Base-by-base conservation (phyloP, 139 green algal genomes). In the Coccomyxa sp. region DNA sequence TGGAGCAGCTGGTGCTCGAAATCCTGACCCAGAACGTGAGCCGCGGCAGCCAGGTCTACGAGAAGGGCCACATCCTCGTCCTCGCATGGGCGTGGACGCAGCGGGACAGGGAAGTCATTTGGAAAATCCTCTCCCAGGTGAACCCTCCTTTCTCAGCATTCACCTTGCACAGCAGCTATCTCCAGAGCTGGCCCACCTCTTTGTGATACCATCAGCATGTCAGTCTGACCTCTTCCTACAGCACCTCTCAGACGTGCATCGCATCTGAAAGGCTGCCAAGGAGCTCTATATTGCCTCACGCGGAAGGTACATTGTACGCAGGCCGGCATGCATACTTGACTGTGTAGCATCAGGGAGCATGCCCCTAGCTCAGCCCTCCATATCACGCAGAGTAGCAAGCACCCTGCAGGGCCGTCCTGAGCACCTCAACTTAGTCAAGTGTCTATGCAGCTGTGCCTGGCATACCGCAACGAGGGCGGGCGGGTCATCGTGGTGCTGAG, bases 91-190 rank as follows among this genome's bases (percentile, higher is more conserved):
- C 73, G 40, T 54, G 78, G 14, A 86, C 79, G 55, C 78, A 88
- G 79, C 73, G 82, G 7, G 85, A 90, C 55, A 31, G 87, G 70
- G 85, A 90, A 78, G 83, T 90, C 29, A 81, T 91, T 37, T 88
- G 82, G 70, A 90, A 91, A 76, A 81, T 89, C 10, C 74, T 91
- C 64, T 58, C 82, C 35, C 88, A 91, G 84, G 79, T 82, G n/a
- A 27, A 34, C 33, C n/a, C 50, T 31, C 18, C 50, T 64, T 18
- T 31, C 22, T 3, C 50, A 64, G 27, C 5, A 7, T 64, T 18
- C 50, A 31, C 5, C 5, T 64, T 18, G 22, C 22, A 7, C 18
- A 64, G 22, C 22, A 64, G 1, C n/a, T n/a, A n/a, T n/a, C n/a
- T n/a, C n/a, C n/a, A n/a, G n/a, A n/a, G n/a, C n/a, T n/a, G n/a